Conservation (phyloP, 805 yeast genomes). For the Metschnikowia santaceciliae region DNA sequence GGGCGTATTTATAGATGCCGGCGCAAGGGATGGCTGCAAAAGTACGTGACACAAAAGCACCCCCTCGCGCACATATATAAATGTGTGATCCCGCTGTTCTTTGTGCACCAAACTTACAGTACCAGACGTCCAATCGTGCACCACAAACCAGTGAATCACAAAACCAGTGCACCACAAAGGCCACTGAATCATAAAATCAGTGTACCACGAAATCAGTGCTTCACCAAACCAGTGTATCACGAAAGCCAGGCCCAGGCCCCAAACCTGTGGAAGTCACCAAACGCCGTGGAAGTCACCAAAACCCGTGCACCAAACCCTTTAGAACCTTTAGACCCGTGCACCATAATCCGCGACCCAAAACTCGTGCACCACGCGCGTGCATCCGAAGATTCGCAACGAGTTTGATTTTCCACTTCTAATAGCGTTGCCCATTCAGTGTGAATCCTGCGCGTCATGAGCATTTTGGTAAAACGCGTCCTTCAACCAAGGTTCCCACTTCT, state of each 20-base stretch:
- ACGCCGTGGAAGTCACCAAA: neutral
- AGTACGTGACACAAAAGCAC: slow-evolving; percentile 3
- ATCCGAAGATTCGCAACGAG: no score
- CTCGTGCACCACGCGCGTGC: no score
- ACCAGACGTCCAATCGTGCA: no score
- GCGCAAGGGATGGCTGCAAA: slow-evolving; percentile 1
- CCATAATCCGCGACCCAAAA: no score
- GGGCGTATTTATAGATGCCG: neutral
- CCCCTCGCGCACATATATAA: neutral
- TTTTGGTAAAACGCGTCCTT: slow-evolving; percentile 4
- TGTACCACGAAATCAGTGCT: neutral
- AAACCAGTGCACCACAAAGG: neutral
- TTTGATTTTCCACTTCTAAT: no score
- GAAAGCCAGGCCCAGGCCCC: neutral
- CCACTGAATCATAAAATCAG: neutral
- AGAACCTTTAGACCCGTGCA: no score
- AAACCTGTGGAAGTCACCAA: neutral
- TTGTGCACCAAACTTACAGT: neutral
- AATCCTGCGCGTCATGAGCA: slow-evolving; percentile 1
- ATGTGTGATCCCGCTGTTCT: neutral
- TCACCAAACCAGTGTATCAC: neutral
- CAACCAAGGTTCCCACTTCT: neutral
- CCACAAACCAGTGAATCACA: neutral
- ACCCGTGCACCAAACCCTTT: neutral
- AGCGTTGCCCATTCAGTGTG: neutral